Percentiles rank a stretch among this genome's conserved stretches.
Conservation (phyloP, 495 filamentous ascomycete species). For the Xylaria intraflava region DNA sequence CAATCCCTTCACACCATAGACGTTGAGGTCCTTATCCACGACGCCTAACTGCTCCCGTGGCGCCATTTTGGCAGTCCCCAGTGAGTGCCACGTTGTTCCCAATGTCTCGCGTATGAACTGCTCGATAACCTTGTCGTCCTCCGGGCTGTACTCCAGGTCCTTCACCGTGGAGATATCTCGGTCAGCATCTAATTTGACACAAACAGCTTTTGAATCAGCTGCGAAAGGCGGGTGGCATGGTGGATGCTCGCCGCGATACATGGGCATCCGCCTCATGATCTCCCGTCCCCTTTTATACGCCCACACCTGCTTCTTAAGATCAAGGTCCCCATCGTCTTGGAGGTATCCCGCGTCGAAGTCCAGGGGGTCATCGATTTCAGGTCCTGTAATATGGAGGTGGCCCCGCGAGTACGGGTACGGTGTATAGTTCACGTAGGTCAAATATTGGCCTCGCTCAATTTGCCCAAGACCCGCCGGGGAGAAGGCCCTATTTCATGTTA, state of each 20-base stretch:
- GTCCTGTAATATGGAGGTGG: slow-evolving; percentile 47
- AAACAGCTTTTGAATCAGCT: slow-evolving; percentile 29
- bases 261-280: slow-evolving; percentile 42
- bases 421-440: too few species aligned
- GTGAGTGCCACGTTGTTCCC: slow-evolving; percentile 40
- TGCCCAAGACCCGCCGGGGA: too few species aligned
- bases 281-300: slow-evolving; percentile 48
- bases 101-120: slow-evolving; percentile 34
- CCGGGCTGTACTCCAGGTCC: slow-evolving; percentile 35
- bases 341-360: slow-evolving; percentile 41
- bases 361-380: slow-evolving; percentile 27
- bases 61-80: slow-evolving; percentile 41
- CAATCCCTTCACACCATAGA: slow-evolving; percentile 39
- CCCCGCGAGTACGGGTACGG: slow-evolving; percentile 52
- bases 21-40: slow-evolving; percentile 35
- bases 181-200: background rate
- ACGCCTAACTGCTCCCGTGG: slow-evolving; percentile 35
- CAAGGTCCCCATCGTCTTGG: slow-evolving; percentile 29
- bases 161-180: slow-evolving; percentile 8
- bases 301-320: slow-evolving; percentile 39
- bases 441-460: too few species aligned
- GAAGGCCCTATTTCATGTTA: too few species aligned
- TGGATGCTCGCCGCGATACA: slow-evolving; percentile 45
- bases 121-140: slow-evolving; percentile 44
- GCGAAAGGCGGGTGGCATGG: slow-evolving; percentile 43